Percentiles rank a stretch among this genome's conserved stretches.
Conservation (phyloP, 306 rosid species). For the Abrus precatorius region DNA sequence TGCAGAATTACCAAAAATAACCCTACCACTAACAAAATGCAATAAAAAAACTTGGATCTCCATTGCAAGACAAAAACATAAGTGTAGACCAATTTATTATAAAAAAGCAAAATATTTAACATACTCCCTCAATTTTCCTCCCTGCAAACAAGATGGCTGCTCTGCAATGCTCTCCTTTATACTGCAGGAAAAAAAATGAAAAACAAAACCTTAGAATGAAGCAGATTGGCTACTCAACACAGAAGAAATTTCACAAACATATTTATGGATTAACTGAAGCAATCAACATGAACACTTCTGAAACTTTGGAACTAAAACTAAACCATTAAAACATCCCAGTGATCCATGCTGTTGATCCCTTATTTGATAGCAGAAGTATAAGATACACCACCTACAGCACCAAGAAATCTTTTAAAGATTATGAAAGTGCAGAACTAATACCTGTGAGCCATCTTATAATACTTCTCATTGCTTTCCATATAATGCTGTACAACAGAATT, state of each 20-base stretch:
- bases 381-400: constrained; percentile 34
- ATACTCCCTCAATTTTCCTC: constrained; percentile 97
- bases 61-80: constrained; percentile 25
- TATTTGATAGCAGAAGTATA: constrained; percentile 14
- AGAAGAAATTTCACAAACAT: neutral
- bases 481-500: constrained; percentile 82
- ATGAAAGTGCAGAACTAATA: constrained; percentile 51
- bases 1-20: constrained; percentile 20
- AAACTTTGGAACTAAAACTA: constrained; percentile 27
- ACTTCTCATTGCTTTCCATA: constrained; percentile 98
- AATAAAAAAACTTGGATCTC: constrained; percentile 37
- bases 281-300: constrained; percentile 38
- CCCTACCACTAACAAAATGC: constrained; percentile 11
- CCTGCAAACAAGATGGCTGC: constrained; percentile 79
- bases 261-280: constrained; percentile 37
- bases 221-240: constrained; percentile 22
- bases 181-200: constrained; percentile 56
- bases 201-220: constrained; percentile 32
- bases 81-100: constrained; percentile 7
- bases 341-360: neutral
- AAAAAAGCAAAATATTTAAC: constrained; percentile 51
- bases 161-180: constrained; percentile 93
- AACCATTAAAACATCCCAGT: constrained; percentile 5
- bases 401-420: constrained; percentile 25
- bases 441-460: constrained; percentile 99